These are phyloP conservation scores for Colletotrichum sansevieriae DNA, from an alignment of 2,329 filamentous ascomycete genomes.

Conservation along the genomic window DNA sequence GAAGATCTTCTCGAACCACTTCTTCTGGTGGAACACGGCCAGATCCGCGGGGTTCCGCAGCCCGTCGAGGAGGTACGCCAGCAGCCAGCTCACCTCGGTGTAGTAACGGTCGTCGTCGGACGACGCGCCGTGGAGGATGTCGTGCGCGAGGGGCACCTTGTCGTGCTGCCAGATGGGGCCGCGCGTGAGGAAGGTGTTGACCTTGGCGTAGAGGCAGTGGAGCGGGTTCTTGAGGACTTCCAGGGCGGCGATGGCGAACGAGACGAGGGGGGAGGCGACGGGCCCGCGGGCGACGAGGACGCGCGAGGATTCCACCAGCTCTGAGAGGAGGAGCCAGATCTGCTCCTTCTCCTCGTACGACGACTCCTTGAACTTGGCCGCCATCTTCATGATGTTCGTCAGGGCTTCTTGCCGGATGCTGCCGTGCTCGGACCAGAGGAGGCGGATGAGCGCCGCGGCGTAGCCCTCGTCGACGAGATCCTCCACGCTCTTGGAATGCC, in stretches of 20 bases:
- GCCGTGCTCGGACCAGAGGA: conserved; percentile 80
- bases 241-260: conserved; percentile 80
- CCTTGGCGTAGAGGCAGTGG: conserved; percentile 86
- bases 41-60: conserved; percentile 72
- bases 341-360: conserved; percentile 82
- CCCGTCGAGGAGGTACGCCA: conserved; percentile 77
- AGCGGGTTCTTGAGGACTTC: conserved; percentile 80
- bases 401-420: conserved; percentile 85
- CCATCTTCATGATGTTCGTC: conserved; percentile 75
- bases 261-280: conserved; percentile 80
- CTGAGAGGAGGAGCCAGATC: conserved; percentile 82
- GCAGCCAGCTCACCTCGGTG: conserved; percentile 80
- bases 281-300: conserved; percentile 66
- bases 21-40: conserved; percentile 70
- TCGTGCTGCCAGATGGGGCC: conserved; percentile 82
- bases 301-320: conserved; percentile 81
- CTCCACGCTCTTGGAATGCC: conserved; percentile 82
- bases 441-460: conserved; percentile 76
- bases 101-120: conserved; percentile 80
- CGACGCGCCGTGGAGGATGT: conserved; percentile 74
- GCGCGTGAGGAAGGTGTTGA: conserved; percentile 86
- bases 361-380: conserved; percentile 73
- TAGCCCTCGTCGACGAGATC: conserved; percentile 84
- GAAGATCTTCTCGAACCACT: conserved; percentile 81
- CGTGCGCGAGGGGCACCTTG: conserved; percentile 77